These are phyloP conservation scores for Naegleria lovaniensis DNA, from an alignment of 208 protist species.

Conservation along the genomic window DNA sequence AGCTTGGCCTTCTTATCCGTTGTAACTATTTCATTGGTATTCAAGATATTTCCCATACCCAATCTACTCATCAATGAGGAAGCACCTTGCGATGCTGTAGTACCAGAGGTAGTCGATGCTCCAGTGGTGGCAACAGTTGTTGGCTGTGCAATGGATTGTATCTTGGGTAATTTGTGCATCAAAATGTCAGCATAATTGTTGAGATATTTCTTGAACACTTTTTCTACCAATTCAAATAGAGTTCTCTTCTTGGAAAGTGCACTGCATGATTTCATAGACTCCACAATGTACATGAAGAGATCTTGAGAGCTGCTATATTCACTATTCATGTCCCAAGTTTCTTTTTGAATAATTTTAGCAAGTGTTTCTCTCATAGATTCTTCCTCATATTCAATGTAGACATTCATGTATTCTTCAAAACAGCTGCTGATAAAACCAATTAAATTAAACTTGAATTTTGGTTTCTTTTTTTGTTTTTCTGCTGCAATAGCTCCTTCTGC, in stretches of 20 bases:
- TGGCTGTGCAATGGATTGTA: neutral
- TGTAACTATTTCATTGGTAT: neutral
- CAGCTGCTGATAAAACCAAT: constrained; percentile 66
- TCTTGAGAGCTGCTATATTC: neutral
- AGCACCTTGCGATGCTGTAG: neutral
- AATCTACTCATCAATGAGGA: neutral
- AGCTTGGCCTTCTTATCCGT: neutral
- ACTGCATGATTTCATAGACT: neutral
- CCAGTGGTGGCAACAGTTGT: neutral
- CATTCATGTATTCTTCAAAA: constrained; percentile 63
- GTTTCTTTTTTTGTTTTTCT: neutral
- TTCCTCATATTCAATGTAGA: constrained; percentile 53
- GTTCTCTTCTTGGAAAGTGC: neutral
- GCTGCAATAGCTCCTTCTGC: neutral
- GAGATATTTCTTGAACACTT: constrained; percentile 5
- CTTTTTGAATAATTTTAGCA: constrained; percentile 28
- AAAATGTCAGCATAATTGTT: neutral
- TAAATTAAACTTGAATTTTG: constrained; percentile 68
- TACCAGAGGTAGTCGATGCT: neutral
- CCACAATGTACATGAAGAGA: constrained; percentile 15
- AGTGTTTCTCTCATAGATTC: constrained; percentile 33
- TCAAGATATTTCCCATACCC: neutral
- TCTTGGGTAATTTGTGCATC: neutral
- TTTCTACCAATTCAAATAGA: neutral
- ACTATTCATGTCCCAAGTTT: neutral